phyloP scores from a whole-genome alignment of 768 basidiomycete genomes.

The Boletellus sp. region DNA sequence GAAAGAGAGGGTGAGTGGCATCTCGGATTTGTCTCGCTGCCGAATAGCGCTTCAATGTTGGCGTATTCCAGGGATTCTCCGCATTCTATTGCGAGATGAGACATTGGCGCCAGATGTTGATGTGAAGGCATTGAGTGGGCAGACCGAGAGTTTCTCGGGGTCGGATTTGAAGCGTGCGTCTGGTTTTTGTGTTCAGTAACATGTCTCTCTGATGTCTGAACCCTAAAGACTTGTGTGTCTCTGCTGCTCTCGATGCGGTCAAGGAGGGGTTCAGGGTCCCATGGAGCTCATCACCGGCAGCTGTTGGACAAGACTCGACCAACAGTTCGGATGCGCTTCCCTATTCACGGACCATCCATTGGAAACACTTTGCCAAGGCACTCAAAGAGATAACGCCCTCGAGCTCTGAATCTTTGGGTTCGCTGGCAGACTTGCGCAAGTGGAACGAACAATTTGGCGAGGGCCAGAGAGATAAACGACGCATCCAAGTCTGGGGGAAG shows the following conservation, averaged over 20 bases:
- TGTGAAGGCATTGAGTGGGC: slow-evolving; percentile 54
- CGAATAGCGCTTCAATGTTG: slow-evolving; percentile 2
- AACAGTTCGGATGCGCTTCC: slow-evolving; percentile 3
- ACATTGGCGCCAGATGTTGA: slow-evolving; percentile 61
- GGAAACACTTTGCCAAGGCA: slow-evolving; percentile 77
- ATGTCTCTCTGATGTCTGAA: slow-evolving; percentile 6
- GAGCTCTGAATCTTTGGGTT: slow-evolving; percentile 76
- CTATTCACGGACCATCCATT: slow-evolving; percentile 41
- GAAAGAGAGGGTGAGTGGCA: slow-evolving; percentile 71
- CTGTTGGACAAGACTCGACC: neutral
- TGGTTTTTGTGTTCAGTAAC: neutral
- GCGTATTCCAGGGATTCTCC: slow-evolving; percentile 65
- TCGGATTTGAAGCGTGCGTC: slow-evolving; percentile 90
- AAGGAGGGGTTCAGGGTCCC: slow-evolving; percentile 82
- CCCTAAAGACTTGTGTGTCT: slow-evolving; percentile 79
- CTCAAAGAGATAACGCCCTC: slow-evolving; percentile 89
- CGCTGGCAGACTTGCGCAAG: slow-evolving; percentile 69
- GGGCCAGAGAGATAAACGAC: slow-evolving; percentile 62
- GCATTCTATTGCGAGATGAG: slow-evolving; percentile 85
- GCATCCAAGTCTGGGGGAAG: slow-evolving; percentile 80
- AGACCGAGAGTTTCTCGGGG: slow-evolving; percentile 86
- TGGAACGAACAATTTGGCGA: slow-evolving; percentile 97
- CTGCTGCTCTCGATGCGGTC: slow-evolving; percentile 86
- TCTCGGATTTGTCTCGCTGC: neutral
- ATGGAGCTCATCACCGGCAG: slow-evolving; percentile 45